These are phyloP conservation scores for Cystobasidiopsis lactophilus DNA, from an alignment of 768 basidiomycete genomes.

Conservation along the genomic window DNA sequence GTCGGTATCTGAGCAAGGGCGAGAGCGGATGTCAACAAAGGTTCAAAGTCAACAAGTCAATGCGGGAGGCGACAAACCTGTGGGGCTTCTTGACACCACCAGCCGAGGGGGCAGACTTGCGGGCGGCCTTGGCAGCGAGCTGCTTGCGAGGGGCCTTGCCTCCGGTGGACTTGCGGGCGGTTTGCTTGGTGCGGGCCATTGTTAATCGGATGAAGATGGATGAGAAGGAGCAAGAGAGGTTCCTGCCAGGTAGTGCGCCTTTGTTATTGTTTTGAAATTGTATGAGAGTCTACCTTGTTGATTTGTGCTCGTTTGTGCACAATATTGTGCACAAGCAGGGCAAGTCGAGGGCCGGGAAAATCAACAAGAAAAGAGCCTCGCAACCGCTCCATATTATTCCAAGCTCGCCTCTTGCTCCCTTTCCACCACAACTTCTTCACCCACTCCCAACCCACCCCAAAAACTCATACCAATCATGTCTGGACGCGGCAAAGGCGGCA, in stretches of 20 bases:
- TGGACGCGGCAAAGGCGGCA: conserved; percentile 71
- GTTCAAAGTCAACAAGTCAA: neutral
- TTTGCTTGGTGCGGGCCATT: conserved; percentile 14
- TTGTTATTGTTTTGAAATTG: too few species aligned
- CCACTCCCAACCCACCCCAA: neutral
- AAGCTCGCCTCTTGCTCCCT: neutral
- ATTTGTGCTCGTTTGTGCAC: neutral
- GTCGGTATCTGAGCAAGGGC: conserved; percentile 41
- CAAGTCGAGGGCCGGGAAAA: neutral
- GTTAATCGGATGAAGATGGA: neutral
- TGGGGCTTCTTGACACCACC: conserved; percentile 84
- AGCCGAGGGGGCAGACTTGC: conserved; percentile 30
- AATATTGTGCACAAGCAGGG: neutral
- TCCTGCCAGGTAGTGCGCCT: too few species aligned
- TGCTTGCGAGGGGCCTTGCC: conserved; percentile 63
- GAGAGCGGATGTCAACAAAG: conserved; percentile 6
- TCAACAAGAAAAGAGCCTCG: neutral
- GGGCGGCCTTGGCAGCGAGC: conserved; percentile 48
- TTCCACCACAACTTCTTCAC: neutral
- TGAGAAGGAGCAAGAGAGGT: too few species aligned
- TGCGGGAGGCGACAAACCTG: conserved; percentile 40
- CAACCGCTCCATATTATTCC: neutral
- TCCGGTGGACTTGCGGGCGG: conserved; percentile 63
- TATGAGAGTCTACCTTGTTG: too few species aligned
- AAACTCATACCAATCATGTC: conserved; percentile 42